Base-by-base conservation (phyloP, 2,329 filamentous ascomycete genomes). In the Cladosporium austrohemisphaericum region DNA sequence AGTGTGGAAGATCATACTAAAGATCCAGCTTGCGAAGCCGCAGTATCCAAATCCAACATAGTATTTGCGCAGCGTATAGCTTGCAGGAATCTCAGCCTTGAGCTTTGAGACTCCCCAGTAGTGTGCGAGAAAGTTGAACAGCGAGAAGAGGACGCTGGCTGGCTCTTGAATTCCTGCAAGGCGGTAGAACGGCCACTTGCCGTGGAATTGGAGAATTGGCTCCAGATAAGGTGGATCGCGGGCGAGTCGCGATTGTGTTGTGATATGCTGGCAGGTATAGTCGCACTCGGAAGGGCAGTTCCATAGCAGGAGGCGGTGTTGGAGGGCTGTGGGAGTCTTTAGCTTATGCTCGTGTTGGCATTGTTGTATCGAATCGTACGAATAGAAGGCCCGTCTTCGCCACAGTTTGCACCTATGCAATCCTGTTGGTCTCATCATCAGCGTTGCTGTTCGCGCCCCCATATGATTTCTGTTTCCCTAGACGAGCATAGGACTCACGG, bases 131-230 rank as follows among this genome's bases (percentile, higher is more conserved):
- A 93, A 85, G 76, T 98, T 98, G 64, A 94, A 80, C 44, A 95
- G 76, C 57, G 88, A 95, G 77, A 96, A 98, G 64, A 96, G 75
- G 58, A 97, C 92, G 43, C 85, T 90, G 68, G 91, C 89, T 52
- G 92, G 90, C 73, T 98, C 93, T 72, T 98, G 93, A 75, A 95
- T 86, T 67, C 93, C 93, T 47, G 94, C 71, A 63, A 96, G 79
- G 57, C 93, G 87, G 68, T 84, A 77, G 72, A 98, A 98, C 31
- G 93, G 93, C 93, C 93, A 98, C 79, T 98, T 98, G 25, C 93
- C 93, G 73, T 98, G 90, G 76, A 91, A 98, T 72, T 98, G 93
- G 50, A 92, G 84, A 41, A 96, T 70, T 9, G 83, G 79, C 23
- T 81, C 68, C 55, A 80, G 72, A 73, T 83, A 83, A 1, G 80